phyloP scores from a whole-genome alignment of 345 rosid genomes.

The Carallia pectinifolia region DNA sequence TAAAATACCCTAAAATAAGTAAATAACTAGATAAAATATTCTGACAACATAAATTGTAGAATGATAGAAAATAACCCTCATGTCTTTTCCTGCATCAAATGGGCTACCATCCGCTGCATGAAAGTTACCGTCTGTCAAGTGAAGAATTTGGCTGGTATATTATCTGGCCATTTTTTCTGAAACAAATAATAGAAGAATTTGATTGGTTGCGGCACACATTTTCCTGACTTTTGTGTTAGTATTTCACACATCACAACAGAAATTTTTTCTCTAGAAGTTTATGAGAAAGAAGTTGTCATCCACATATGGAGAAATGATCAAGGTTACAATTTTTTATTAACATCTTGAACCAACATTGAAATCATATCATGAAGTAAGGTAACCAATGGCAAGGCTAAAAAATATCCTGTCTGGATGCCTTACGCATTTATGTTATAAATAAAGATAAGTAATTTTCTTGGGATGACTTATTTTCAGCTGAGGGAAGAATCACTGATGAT shows the following conservation, averaged over 20 bases:
- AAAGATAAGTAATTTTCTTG: neutral
- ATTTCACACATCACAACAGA: neutral
- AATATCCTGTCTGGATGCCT: neutral
- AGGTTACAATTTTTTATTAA: neutral
- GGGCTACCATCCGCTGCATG: too few species aligned
- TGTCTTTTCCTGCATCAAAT: too few species aligned
- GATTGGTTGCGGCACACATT: neutral
- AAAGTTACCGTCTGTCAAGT: neutral
- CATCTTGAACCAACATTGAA: neutral
- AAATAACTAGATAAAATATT: too few species aligned
- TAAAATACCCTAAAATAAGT: too few species aligned
- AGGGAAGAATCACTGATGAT: too few species aligned
- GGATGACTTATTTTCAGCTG: too few species aligned
- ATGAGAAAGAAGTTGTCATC: neutral
- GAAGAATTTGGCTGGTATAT: neutral
- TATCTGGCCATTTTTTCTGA: neutral
- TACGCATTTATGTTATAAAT: neutral
- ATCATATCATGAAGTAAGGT: neutral
- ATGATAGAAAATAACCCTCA: too few species aligned
- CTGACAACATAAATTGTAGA: too few species aligned
- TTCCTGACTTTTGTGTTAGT: neutral
- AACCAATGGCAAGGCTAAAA: neutral
- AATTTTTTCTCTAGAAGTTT: neutral
- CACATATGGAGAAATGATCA: neutral
- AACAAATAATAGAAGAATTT: neutral